Evolutionary conservation across 441 rosid species (phyloP), one percentile per base, ranked within the genome.

Genomic region (Bruguiera hainesii): DNA sequence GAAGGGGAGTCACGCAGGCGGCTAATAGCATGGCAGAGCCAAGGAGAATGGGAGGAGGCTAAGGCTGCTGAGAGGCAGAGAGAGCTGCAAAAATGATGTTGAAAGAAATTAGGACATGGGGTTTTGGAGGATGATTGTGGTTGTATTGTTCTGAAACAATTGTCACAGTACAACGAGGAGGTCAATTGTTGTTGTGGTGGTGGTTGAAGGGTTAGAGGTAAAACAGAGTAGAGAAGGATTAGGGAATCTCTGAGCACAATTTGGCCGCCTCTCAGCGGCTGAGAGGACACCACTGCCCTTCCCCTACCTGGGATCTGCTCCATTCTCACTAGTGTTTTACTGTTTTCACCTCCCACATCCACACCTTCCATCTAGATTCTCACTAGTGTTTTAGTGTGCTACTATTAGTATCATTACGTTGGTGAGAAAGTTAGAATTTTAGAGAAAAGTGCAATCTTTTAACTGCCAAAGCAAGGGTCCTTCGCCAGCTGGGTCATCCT

Each of bases 201-300:
- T 7, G 7, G 37, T 33, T 42, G 49, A 35, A 50, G 31, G 64
- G 63, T 64, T 48, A 86, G 73, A 35, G 94, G 89, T 23, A 80
- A 65, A 57, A 87, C 84, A 16, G 91, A 87, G 82, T 88, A 88
- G 29, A 86, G 80, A 15, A 89, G 82, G 33, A 87, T 75, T 0
- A 90, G 93, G 56, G 96, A 87, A 64, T 91, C 96, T 68, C 78
- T 67, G 56, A 87, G 87, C 3, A 91, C 73, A 52, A 81, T 73
- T 75, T 89, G 82, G 66, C 96, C 96, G 4, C 75, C 96, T 10
- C 64, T 79, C 5, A 91, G 81, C 16, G 87, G 70, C 65, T 73
- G 75, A 1, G 85, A 72, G 4, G 94, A 83, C 13, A 91, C 84
- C 0, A 87, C 57, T 61, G 78, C 84, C 70, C 96, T 78, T 20